Base-by-base conservation (phyloP, 768 basidiomycete genomes). In the Artomyces pyxidatus region DNA sequence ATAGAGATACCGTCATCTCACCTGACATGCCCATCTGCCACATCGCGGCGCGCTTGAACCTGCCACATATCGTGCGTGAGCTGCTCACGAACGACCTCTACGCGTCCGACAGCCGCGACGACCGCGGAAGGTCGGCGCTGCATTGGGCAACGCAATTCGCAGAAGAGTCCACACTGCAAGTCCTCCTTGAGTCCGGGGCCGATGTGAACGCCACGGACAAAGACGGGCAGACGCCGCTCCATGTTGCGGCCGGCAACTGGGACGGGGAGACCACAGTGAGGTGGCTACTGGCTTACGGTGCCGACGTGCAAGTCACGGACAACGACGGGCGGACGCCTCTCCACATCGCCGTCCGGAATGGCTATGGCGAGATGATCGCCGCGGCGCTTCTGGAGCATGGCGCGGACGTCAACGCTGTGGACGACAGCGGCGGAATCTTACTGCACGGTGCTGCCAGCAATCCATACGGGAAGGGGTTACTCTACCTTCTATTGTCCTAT, bases 361-460 rank as follows among this genome's bases (percentile, higher is more conserved):
- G 23, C 17, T 41, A 42, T 3, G 38, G 48, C 11, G 48, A 41
- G 28, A 27, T 10, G 23, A n/a, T 42, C 7, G n/a, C n/a, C n/a
- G n/a, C n/a, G n/a, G n/a, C n/a, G n/a, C 48, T 49, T 29, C n/a
- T 49, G 2, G 32, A 35, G 30, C 17, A 11, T 35, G 41, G 48
- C 17, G 41, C 48, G 16, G 25, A 43, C 23, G 32, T 49, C n/a
- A 35, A 43, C 6, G 29, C 41, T 12, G 25, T 27, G 6, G 48
- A 49, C 22, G 22, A 16, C 4, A 35, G 42, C 29, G 40, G 29
- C 19, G 23, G 35, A 14, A 49, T 41, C 4, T 25, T 41, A 11
- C 28, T 49, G 21, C 48, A 41, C 28, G 42, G 32, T 30, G 48
- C n/a, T n/a, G n/a, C n/a, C n/a, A n/a, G n/a, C n/a, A n/a, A n/a